These are phyloP conservation scores for Tripterygium wilfordii DNA, from an alignment of 177 flowering plant species.

Conservation along the genomic window DNA sequence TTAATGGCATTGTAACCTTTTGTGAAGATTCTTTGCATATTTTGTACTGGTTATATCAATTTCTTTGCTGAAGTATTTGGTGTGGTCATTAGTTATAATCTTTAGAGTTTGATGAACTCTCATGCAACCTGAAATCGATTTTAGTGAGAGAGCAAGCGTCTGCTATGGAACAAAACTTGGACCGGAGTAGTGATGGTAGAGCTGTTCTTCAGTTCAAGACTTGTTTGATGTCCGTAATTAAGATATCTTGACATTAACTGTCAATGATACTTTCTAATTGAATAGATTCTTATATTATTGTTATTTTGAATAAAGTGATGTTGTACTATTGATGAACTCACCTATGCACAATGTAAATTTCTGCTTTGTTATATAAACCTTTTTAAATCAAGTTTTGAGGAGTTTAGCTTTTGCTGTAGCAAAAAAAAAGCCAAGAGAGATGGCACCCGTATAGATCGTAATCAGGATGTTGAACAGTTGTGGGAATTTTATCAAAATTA, in stretches of 20 bases:
- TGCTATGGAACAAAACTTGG: conserved; percentile 85
- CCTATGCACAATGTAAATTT: not conserved
- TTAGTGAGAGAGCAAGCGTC: conserved; percentile 98
- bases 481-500: conserved; percentile 81
- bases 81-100: not conserved
- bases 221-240: conserved; percentile 87
- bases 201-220: conserved; percentile 98
- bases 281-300: not conserved
- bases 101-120: too few relatives aligned
- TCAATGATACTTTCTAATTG: not conserved
- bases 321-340: not conserved
- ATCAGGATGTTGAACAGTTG: conserved; percentile 67
- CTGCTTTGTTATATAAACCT: not conserved
- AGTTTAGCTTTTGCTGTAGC: conserved; percentile 44
- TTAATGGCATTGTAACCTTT: too few relatives aligned
- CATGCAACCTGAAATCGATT: too few relatives aligned
- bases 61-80: too few relatives aligned
- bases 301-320: not conserved
- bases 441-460: conserved; percentile 74
- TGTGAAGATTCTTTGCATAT: too few relatives aligned
- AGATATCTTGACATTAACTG: conserved; percentile 44
- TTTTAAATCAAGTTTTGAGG: conserved; percentile 1
- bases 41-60: too few relatives aligned
- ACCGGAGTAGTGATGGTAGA: conserved; percentile 88
- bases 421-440: conserved; percentile 90